A percentile compares a stretch with the other conserved stretches of the same genome.
These are phyloP conservation scores for Fomitopsis serialis DNA, from an alignment of 768 basidiomycete species.

Conservation along the genomic window DNA sequence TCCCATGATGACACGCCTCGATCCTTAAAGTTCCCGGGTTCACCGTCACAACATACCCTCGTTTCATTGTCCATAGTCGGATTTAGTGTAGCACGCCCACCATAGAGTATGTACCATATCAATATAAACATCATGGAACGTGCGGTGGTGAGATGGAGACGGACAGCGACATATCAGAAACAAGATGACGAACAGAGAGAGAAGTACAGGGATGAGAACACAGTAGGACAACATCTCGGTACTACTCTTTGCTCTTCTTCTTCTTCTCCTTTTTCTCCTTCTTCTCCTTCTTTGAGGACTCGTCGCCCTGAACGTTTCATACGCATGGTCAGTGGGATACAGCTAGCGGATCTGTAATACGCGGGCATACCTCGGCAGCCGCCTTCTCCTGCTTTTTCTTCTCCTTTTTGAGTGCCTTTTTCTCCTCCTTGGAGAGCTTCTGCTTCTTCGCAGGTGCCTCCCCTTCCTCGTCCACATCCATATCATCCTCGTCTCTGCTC, in stretches of 20 bases:
- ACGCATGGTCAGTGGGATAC: conserved; percentile 1
- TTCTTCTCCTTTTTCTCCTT: conserved; percentile 40
- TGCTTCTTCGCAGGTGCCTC: conserved; percentile 61
- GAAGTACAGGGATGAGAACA: conserved; percentile 3
- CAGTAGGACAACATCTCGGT: conserved; percentile 2
- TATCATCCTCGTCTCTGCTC: conserved; percentile 57
- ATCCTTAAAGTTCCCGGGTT: neutral
- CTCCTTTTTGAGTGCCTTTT: conserved; percentile 78
- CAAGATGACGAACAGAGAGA: conserved; percentile 8
- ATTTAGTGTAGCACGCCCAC: neutral
- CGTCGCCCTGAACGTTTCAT: conserved; percentile 23
- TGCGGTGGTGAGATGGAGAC: too few species aligned
- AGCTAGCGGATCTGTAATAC: neutral
- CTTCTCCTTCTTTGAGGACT: conserved; percentile 31
- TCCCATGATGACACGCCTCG: neutral
- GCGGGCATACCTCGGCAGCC: conserved; percentile 32
- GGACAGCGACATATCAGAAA: conserved; percentile 1
- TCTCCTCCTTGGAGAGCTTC: conserved; percentile 80
- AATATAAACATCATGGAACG: too few species aligned
- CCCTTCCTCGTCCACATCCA: conserved; percentile 34
- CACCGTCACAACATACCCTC: neutral
- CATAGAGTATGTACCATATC: too few species aligned
- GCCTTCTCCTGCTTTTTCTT: conserved; percentile 52
- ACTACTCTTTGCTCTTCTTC: conserved; percentile 43
- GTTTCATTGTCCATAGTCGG: neutral